Base-by-base conservation (phyloP, 176 grass and related monocot species). In the Tillandsia fasciculata region DNA sequence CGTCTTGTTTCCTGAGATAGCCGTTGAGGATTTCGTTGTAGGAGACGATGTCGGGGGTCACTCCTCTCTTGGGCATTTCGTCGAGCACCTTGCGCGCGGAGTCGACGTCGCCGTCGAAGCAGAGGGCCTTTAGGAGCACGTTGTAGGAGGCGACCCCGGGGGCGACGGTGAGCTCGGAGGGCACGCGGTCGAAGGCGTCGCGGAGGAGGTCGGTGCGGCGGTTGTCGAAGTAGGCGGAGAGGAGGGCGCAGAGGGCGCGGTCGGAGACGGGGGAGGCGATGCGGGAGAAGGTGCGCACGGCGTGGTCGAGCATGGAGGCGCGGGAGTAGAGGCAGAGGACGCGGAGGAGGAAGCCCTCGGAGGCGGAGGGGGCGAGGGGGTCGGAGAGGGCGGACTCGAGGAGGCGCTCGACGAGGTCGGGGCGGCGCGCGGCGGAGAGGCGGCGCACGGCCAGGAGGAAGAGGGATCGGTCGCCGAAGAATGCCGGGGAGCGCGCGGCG, bases 21-120 rank as follows among this genome's bases (percentile, higher is more conserved):
- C 79, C 88, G 22, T 72, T 88, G 53, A 96, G 84, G 54, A 96
- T 61, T 79, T 85, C 81, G 18, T 96, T 91, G 75, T 84, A 96
- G n/a, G 85, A 88, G 50, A 91, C 71, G 14, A 96, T 86, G 81
- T 91, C 80, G 2, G 87, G 87, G 23, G 75, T 50, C 4, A 90
- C 1, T 12, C 59, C 74, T 10, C 73, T 79, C 28, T 58, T 70
- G 1, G 79, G 65, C 88, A 91, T 91, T 88, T 81, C 72, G 72
- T 86, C 91, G 52, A 96, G 84, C 87, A 82, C 10, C 0, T 11
- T 17, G 28, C 72, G 80, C 0, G 91, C 92, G 33, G 78, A 66
- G 0, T 65, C 18, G 2, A 88, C 22, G 26, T 86, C 76, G 10
- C 75, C 72, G 14, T 10, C 23, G 8, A 50, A 48, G 0, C 79